phyloP scores from a whole-genome alignment of 176 grass and related monocot genomes.

The Eremochloa ophiuroides region DNA sequence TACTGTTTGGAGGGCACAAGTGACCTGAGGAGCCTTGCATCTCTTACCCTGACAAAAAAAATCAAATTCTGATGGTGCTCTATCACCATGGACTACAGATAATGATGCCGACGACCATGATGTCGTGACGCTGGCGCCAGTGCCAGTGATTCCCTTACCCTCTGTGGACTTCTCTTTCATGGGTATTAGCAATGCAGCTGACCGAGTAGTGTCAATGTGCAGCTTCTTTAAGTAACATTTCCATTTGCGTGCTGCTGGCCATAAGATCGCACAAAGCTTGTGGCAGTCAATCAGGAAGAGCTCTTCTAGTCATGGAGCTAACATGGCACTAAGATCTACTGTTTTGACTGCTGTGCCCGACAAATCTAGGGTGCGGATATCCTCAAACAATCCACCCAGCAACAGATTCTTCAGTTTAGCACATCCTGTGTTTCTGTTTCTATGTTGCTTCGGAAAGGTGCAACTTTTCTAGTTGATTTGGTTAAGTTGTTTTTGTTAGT shows the following conservation, averaged over 20 bases:
- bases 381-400: background rate
- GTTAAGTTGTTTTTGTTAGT: too few relatives aligned
- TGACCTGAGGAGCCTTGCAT: background rate
- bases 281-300: background rate
- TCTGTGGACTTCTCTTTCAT: background rate
- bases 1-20: background rate
- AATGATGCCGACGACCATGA: too few relatives aligned
- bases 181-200: background rate
- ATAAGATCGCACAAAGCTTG: conserved; percentile 14
- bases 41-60: too few relatives aligned
- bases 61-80: background rate
- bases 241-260: background rate
- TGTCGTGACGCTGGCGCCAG: too few relatives aligned
- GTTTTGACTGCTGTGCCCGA: background rate
- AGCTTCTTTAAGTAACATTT: background rate
- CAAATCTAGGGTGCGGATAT: background rate
- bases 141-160: too few relatives aligned
- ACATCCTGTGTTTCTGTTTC: too few relatives aligned
- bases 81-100: too few relatives aligned
- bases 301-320: background rate
- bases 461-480: too few relatives aligned
- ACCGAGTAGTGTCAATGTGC: background rate
- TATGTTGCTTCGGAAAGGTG: too few relatives aligned
- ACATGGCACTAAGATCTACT: background rate
- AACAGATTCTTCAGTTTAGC: background rate